A percentile compares a stretch with the other conserved stretches of the same genome.
These are phyloP conservation scores for Ceratocystis harringtonii DNA, from an alignment of 2,329 filamentous ascomycete genomes.

Conservation along the genomic window DNA sequence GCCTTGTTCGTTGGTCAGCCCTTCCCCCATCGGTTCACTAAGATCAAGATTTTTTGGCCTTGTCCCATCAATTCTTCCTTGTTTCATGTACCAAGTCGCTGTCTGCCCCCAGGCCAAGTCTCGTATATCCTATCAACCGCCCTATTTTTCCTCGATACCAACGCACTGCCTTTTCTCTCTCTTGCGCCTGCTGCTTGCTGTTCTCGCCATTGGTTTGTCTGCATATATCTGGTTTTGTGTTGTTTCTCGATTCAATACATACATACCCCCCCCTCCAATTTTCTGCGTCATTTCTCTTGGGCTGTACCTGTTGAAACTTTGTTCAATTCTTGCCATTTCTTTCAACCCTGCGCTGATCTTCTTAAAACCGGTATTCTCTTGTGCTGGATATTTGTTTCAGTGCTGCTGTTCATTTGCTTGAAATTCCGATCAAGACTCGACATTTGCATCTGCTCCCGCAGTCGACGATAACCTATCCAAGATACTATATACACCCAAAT, in stretches of 20 bases:
- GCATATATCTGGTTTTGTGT: not conserved
- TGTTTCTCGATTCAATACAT: not conserved
- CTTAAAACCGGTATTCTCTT: not conserved
- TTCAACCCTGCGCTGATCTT: not conserved
- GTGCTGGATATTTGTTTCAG: not conserved
- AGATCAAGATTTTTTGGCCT: not conserved
- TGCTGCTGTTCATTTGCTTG: not conserved
- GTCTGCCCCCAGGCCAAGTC: not conserved
- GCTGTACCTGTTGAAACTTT: not conserved
- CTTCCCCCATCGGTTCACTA: not conserved
- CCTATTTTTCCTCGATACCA: not conserved
- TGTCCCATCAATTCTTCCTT: not conserved
- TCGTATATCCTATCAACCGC: not conserved
- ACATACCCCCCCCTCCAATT: not conserved
- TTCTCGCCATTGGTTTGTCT: too few relatives aligned
- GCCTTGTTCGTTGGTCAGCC: not conserved
- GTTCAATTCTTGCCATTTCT: not conserved
- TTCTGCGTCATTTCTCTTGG: not conserved
- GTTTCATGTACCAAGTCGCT: not conserved
- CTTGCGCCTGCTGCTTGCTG: not conserved
- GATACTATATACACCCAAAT: not conserved
- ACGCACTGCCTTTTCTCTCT: not conserved
- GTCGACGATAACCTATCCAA: not conserved
- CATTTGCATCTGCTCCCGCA: not conserved
- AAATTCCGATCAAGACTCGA: not conserved